Evolutionary conservation across 2,329 filamentous ascomycete species (phyloP), one percentile per base, ranked within the genome.

Genomic region (Rhexocercosporidium sp.): DNA sequence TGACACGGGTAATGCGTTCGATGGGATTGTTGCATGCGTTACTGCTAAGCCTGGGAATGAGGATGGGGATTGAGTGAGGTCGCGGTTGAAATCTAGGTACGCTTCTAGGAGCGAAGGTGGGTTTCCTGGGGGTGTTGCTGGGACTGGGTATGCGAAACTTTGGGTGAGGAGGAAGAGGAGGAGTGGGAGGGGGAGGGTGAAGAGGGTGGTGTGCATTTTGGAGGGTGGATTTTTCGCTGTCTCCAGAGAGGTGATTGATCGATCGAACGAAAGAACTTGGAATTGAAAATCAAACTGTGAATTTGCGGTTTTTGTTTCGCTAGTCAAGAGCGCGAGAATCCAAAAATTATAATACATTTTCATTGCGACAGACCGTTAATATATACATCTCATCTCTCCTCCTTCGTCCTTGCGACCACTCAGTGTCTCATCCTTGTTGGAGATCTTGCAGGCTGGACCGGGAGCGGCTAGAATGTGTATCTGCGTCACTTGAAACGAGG

Each of bases 31-130:
- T 7, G 47, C 12, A 16, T 27, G 47, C 9, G 47, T 27, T 44
- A 51, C 47, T 16, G 22, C 47, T 14, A 51, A 4, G 22, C 47
- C 47, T 22, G 44, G 44, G n/a, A 22, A 47, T 7, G n/a, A 20
- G n/a, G 44, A 47, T 2, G 20, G n/a, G 5, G n/a, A 20, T 3
- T 47, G 18, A 2, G 47, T 29, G 47, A 27, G 22, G 47, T 27
- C 47, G 2, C 11, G 20, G 34, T 57, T 57, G 54, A 57, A 57
- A 14, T 57, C 54, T 20, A 57, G 54, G 54, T 57, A 57, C 34
- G 54, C 20, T 27, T 57, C 54, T 25, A 57, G 34, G 54, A 37
- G 5, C 9, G n/a, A 22, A 34, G 34, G 31, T 12, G 12, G 7
- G 34, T 3, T 9, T 27, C 20, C 12, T 57, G 53, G 27, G 20